A percentile compares a stretch with the other conserved stretches of the same genome.
phyloP scores from a whole-genome alignment of 345 rosid species.

The Eucalyptus tenuipes region DNA sequence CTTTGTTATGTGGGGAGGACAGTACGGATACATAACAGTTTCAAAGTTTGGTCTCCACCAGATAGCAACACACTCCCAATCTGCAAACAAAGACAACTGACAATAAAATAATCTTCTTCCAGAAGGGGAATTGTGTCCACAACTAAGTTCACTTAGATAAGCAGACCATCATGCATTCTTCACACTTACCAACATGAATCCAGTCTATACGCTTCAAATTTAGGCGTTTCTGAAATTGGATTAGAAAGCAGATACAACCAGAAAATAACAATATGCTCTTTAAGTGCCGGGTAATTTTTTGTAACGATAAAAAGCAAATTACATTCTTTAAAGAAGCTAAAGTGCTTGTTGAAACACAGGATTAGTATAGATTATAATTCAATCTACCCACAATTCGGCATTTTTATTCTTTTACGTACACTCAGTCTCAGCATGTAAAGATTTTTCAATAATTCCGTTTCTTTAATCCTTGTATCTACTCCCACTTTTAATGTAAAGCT shows the following conservation, averaged over 20 bases:
- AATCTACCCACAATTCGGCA: background rate
- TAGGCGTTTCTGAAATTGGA: background rate
- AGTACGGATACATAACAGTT: conserved; percentile 92
- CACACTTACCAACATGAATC: background rate
- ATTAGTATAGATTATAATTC: background rate
- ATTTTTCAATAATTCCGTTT: background rate
- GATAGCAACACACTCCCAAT: conserved; percentile 92
- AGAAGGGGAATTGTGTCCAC: background rate
- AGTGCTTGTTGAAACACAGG: background rate
- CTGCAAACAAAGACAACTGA: conserved; percentile 20
- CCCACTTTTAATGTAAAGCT: background rate
- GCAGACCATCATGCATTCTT: background rate
- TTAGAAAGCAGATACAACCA: background rate
- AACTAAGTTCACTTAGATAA: background rate
- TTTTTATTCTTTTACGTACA: background rate
- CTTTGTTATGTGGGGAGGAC: conserved; percentile 95
- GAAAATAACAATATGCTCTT: background rate
- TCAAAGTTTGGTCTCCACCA: conserved; percentile 99
- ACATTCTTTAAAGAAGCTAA: background rate
- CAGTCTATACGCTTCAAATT: background rate
- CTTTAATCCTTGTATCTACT: background rate
- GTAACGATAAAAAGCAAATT: background rate
- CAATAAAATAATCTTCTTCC: background rate
- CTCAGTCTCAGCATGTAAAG: background rate
- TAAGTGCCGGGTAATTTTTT: background rate